These are phyloP conservation scores for Prorocentrum cordatum DNA, from an alignment of 169 alveolate species.

Conservation along the genomic window DNA sequence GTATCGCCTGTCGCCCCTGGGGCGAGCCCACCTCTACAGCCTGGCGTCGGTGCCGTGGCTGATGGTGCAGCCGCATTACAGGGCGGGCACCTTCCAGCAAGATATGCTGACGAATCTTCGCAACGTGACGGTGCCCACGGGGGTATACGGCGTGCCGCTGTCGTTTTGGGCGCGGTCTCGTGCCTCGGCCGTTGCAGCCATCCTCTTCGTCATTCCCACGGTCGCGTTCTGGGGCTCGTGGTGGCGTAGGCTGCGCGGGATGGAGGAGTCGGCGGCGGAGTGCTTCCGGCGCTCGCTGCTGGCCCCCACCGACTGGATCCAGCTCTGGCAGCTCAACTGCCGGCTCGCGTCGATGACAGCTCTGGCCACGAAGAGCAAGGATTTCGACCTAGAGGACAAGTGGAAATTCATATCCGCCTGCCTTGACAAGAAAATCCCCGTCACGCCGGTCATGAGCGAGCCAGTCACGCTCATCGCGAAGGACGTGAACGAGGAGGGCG, in stretches of 20 bases:
- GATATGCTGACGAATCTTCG: slow-evolving; percentile 36
- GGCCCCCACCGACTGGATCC: slow-evolving; percentile 41
- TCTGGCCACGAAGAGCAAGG: slow-evolving; percentile 11
- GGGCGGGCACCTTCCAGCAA: slow-evolving; percentile 46
- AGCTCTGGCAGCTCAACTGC: slow-evolving; percentile 44
- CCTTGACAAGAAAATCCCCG: not conserved
- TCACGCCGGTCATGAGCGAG: too few relatives aligned
- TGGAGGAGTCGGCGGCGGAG: not conserved
- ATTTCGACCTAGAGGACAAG: slow-evolving; percentile 30
- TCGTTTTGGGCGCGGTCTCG: slow-evolving; percentile 5
- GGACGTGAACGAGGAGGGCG: slow-evolving; percentile 63
- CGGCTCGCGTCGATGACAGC: slow-evolving; percentile 54
- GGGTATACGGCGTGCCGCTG: slow-evolving; percentile 9
- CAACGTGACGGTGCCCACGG: slow-evolving; percentile 34
- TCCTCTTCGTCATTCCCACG: slow-evolving; percentile 9
- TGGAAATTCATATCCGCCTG: slow-evolving; percentile 54
- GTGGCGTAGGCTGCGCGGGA: slow-evolving; percentile 6
- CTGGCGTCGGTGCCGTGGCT: slow-evolving; percentile 45
- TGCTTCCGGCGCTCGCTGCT: slow-evolving; percentile 1
- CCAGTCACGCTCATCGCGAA: not conserved
- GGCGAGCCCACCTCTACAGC: slow-evolving; percentile 36
- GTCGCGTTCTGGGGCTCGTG: slow-evolving; percentile 36
- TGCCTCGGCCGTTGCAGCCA: not conserved
- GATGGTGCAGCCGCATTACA: slow-evolving; percentile 36
- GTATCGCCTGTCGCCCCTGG: too few relatives aligned